Base-by-base conservation (phyloP, 192 early-diverging fungal genomes). In the Funneliformis mosseae region DNA sequence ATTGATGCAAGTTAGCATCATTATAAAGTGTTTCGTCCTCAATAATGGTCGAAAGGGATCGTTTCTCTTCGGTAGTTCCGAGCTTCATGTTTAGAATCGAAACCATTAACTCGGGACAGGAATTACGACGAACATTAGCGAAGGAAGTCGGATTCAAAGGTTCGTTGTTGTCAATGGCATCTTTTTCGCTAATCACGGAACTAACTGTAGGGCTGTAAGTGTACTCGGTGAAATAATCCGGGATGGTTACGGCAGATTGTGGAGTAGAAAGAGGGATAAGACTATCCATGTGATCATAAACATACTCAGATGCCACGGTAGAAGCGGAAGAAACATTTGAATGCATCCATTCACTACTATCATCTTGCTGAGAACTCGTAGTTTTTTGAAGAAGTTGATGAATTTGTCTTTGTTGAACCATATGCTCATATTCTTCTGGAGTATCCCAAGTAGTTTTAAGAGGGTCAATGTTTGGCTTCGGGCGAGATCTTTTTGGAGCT, bases 81-180 rank as follows among this genome's bases (percentile, higher is more conserved):
- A 78, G 43, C 21, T 78, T 78, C 63, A 67, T 46, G n/a, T 67
- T 67, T 9, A 78, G 16, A 45, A 78, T 45, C 1, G 76, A 78
- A 16, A 63, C 63, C 76, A 78, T 78, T 28, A 78, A 78, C 21
- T 78, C 76, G 16, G 76, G 76, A n/a, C 76, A 78, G 8, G 76
- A 78, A 78, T 78, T 78, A 38, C 76, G 76, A 33, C 76, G 76
- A 14, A 63, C 25, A 41, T 63, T 21, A 8, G 50, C 39, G 8
- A 39, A 48, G 8, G 62, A 14, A 11, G 59, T 39, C 5, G 76
- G 43, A 43, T 78, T 14, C 12, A 78, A 42, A 11, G 62, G 25
- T n/a, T 78, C 76, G 63, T 28, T 48, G 11, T 8, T 25, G 48
- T 67, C 76, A 78, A 38, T 38, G 0, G 42, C 62, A 5, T 45